A percentile compares a stretch with the other conserved stretches of the same genome.
Conservation (phyloP, 2,329 filamentous ascomycete species). For the Claviceps pazoutovae region DNA sequence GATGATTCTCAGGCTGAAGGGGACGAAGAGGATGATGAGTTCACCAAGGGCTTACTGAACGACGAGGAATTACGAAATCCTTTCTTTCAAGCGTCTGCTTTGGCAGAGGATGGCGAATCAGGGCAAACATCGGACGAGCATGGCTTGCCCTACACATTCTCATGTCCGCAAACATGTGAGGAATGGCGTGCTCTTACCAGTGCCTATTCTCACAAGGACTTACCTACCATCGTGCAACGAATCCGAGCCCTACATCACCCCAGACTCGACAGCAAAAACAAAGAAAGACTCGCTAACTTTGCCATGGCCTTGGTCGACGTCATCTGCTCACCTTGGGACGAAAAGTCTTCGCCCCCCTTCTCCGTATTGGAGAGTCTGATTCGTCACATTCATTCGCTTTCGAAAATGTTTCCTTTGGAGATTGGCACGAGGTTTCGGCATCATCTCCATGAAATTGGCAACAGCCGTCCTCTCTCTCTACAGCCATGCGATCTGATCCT, state of each 20-base stretch:
- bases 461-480: slow-evolving; percentile 35
- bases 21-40: slow-evolving; percentile 49
- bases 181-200: slow-evolving; percentile 58
- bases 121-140: slow-evolving; percentile 31
- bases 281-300: slow-evolving; percentile 62
- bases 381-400: slow-evolving; percentile 83
- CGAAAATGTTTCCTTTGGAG: slow-evolving; percentile 68
- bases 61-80: slow-evolving; percentile 41
- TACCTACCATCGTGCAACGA: slow-evolving; percentile 71
- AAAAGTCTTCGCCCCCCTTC: slow-evolving; percentile 41
- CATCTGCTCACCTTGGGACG: slow-evolving; percentile 33
- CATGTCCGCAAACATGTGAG: slow-evolving; percentile 65
- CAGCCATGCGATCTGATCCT: slow-evolving; percentile 62
- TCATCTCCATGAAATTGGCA: slow-evolving; percentile 47
- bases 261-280: slow-evolving; percentile 73
- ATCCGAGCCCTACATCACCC: slow-evolving; percentile 89
- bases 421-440: slow-evolving; percentile 65
- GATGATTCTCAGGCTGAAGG: slow-evolving; percentile 19
- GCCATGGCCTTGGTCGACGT: slow-evolving; percentile 51
- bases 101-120: slow-evolving; percentile 24
- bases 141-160: slow-evolving; percentile 68
- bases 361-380: slow-evolving; percentile 63
- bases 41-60: slow-evolving; percentile 53
- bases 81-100: slow-evolving; percentile 30
- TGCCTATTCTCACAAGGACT: slow-evolving; percentile 45